Base-by-base conservation (phyloP, 148 eudicot species). In the Rheum nobile region DNA sequence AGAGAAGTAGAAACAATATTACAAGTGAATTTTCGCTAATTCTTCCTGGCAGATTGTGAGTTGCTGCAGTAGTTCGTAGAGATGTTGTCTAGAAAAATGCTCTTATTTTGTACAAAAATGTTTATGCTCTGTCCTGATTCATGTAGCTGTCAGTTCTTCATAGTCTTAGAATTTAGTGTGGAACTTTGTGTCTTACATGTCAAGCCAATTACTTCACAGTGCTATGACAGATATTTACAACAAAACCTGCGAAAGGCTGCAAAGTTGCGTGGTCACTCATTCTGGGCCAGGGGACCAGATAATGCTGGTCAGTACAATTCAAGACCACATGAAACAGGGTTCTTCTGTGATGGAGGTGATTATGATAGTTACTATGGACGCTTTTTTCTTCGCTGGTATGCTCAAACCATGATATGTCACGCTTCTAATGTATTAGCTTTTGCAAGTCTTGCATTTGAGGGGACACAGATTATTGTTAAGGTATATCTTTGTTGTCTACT, bases 341-440 rank as follows among this genome's bases (percentile, higher is more conserved):
- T 85, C 77, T 90, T 90, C 77, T 83, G 91, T 79, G 90, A 88
- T 48, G 74, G 75, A 71, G 96, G 96, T 52, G 91, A 86, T 75
- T 90, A 88, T 76, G 88, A 86, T 77, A 82, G 90, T 77, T 85
- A 84, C 79, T 84, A 86, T 59, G 96, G 96, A 4, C 89, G 88
- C 37, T 90, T 88, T 85, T 90, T 90, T 77, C 83, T 86, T 76
- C 81, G 75, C 21, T 88, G 96, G 96, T 88, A 88, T 74, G 50
- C 85, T 67, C 85, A 86, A 79, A 76, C 76, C 46, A 77, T 86
- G 76, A 77, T 88, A 75, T 82, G 83, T 70, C 96, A 88, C 78
- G 87, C 87, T n/a, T 85, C 88, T 74, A 82, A 82, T 74, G 86
- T 90, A 52, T 76, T 90, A 46, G 80, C 90, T 12, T 76, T 83